Conservation (phyloP, 2,329 filamentous ascomycete species). For the Epichloe baconii region DNA sequence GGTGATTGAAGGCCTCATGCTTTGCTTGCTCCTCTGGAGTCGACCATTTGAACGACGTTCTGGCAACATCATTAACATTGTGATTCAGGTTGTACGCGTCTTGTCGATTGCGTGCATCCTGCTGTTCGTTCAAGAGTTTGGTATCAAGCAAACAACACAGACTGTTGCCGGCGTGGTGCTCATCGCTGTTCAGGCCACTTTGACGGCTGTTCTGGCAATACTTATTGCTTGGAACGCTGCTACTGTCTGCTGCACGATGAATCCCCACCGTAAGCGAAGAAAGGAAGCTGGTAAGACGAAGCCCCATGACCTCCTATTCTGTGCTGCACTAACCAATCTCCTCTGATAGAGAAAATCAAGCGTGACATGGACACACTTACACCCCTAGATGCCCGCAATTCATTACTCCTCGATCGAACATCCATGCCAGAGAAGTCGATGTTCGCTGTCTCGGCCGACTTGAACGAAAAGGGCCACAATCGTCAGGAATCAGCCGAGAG, state of each 20-base stretch:
- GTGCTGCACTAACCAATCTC: not conserved
- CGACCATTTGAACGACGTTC: constrained; percentile 79
- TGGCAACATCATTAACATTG: constrained; percentile 84
- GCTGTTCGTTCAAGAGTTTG: constrained; percentile 87
- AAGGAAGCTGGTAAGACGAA: constrained; percentile 70
- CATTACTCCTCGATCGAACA: constrained; percentile 55
- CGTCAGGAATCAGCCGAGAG: constrained; percentile 22
- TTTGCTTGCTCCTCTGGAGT: constrained; percentile 68
- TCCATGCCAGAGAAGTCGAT: constrained; percentile 24
- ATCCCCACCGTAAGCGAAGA: constrained; percentile 77
- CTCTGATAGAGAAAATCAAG: constrained; percentile 52
- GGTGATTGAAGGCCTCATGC: constrained; percentile 66
- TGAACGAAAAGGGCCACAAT: constrained; percentile 20
- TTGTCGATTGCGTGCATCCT: constrained; percentile 81
- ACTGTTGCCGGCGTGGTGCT: constrained; percentile 88
- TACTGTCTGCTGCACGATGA: constrained; percentile 69
- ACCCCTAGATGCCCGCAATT: constrained; percentile 76
- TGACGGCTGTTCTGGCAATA: constrained; percentile 74
- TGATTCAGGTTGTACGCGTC: constrained; percentile 79
- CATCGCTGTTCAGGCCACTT: constrained; percentile 75
- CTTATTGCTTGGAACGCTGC: constrained; percentile 83
- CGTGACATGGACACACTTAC: constrained; percentile 74
- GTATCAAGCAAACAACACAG: constrained; percentile 80
- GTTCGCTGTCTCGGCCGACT: constrained; percentile 29
- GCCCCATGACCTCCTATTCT: constrained; percentile 14